Percentiles rank a stretch among this genome's conserved stretches.
These are phyloP conservation scores for Tubosaeta sp. DNA, from an alignment of 768 basidiomycete genomes.

Conservation along the genomic window DNA sequence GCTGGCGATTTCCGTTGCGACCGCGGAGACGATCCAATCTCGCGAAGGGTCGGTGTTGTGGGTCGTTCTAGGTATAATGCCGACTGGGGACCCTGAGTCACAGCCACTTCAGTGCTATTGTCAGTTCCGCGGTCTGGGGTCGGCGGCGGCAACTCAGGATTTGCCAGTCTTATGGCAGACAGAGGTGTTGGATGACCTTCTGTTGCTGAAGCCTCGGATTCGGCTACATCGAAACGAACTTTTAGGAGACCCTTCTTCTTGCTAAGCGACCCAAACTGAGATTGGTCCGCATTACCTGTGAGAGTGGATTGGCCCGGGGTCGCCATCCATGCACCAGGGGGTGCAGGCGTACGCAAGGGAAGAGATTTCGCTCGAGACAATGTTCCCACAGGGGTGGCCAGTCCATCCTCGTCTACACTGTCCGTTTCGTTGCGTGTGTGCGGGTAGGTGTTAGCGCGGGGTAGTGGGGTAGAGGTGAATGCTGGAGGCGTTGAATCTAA, in stretches of 20 bases:
- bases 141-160: slow-evolving; percentile 18
- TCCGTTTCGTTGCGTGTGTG: slow-evolving; percentile 16
- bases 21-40: slow-evolving; percentile 25
- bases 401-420: slow-evolving; percentile 20
- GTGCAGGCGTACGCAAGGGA: slow-evolving; percentile 57
- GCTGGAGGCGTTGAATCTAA: slow-evolving; percentile 25
- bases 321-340: slow-evolving; percentile 62
- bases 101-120: neutral
- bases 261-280: slow-evolving; percentile 32
- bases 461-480: slow-evolving; percentile 25
- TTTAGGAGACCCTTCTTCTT: slow-evolving; percentile 57
- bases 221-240: slow-evolving; percentile 63
- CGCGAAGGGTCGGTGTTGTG: slow-evolving; percentile 24
- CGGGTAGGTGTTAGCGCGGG: slow-evolving; percentile 12
- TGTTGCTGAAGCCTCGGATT: slow-evolving; percentile 31
- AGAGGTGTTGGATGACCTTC: slow-evolving; percentile 27
- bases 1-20: slow-evolving; percentile 45
- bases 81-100: slow-evolving; percentile 2
- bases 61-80: slow-evolving; percentile 15
- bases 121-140: slow-evolving; percentile 7
- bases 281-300: slow-evolving; percentile 20
- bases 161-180: slow-evolving; percentile 23
- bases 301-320: slow-evolving; percentile 44
- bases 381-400: slow-evolving; percentile 44
- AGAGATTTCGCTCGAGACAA: slow-evolving; percentile 46